phyloP scores from a whole-genome alignment of 2,329 filamentous ascomycete genomes.

The Diplodia corticola region DNA sequence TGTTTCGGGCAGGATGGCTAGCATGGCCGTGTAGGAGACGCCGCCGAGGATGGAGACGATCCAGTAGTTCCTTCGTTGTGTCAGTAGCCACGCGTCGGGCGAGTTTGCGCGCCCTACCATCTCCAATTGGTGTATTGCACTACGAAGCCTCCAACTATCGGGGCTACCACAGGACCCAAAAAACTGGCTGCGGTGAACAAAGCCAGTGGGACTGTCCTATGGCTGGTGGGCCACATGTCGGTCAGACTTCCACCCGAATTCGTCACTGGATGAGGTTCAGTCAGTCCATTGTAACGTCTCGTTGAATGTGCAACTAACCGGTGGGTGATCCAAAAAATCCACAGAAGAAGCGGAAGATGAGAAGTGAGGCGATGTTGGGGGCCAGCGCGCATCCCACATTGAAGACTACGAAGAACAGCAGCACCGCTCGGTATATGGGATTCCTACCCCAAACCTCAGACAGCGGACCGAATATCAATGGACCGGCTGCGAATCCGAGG shows the following conservation, averaged over 20 bases:
- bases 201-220: conserved; percentile 69
- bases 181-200: conserved; percentile 54
- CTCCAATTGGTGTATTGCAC: conserved; percentile 57
- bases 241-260: conserved; percentile 52
- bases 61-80: conserved; percentile 58
- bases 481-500: conserved; percentile 53
- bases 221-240: conserved; percentile 77
- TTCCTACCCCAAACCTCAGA: conserved; percentile 56
- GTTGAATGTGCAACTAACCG: conserved; percentile 51
- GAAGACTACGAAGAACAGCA: conserved; percentile 56
- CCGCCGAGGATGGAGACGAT: conserved; percentile 73
- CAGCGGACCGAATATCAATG: conserved; percentile 56
- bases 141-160: conserved; percentile 56
- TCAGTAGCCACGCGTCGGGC: conserved; percentile 25
- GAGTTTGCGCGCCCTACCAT: conserved; percentile 50
- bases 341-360: conserved; percentile 51
- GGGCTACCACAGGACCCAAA: conserved; percentile 43
- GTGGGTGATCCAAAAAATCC: conserved; percentile 64
- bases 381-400: conserved; percentile 50
- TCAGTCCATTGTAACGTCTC: too few species aligned
- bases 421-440: conserved; percentile 51
- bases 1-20: conserved; percentile 62
- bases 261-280: neutral
- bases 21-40: conserved; percentile 29
- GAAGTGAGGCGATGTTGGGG: conserved; percentile 43